phyloP scores from a whole-genome alignment of 225 moss, liverwort and hornwort genomes.

The Pseudoscleropodium purum region DNA sequence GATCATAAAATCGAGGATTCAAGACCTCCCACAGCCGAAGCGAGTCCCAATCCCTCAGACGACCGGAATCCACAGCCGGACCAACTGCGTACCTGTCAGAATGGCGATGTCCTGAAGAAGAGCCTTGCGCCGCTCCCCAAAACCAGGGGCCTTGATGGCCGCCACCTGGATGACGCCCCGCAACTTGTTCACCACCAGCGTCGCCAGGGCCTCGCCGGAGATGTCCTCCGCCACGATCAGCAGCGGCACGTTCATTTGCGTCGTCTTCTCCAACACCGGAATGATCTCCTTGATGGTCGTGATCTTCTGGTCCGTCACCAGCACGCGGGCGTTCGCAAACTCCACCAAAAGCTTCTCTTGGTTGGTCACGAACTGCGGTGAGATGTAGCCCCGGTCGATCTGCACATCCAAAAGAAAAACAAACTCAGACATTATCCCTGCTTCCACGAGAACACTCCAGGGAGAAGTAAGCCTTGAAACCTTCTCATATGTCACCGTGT shows the following conservation, averaged over 20 bases:
- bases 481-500: too few species aligned
- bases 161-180: constrained; percentile 90
- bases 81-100: constrained; percentile 25
- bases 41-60: too few species aligned
- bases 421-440: neutral
- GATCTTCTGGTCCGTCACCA: constrained; percentile 92
- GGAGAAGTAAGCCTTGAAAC: neutral
- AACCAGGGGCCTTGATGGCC: constrained; percentile 91
- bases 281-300: constrained; percentile 91
- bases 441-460: neutral
- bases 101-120: constrained; percentile 95
- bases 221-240: constrained; percentile 89
- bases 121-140: constrained; percentile 96
- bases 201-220: constrained; percentile 86
- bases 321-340: constrained; percentile 59
- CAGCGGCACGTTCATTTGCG: constrained; percentile 77
- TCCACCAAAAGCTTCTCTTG: constrained; percentile 89
- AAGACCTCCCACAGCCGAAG: neutral
- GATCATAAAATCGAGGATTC: neutral
- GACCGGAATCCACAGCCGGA: neutral
- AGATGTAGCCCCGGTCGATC: constrained; percentile 88
- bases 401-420: neutral
- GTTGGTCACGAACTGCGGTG: constrained; percentile 91
- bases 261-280: constrained; percentile 85
- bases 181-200: constrained; percentile 93